Percentiles rank a stretch among this genome's conserved stretches.
These are phyloP conservation scores for Phytophthora meadii DNA, from an alignment of 352 stramenopile genomes.

Conservation along the genomic window DNA sequence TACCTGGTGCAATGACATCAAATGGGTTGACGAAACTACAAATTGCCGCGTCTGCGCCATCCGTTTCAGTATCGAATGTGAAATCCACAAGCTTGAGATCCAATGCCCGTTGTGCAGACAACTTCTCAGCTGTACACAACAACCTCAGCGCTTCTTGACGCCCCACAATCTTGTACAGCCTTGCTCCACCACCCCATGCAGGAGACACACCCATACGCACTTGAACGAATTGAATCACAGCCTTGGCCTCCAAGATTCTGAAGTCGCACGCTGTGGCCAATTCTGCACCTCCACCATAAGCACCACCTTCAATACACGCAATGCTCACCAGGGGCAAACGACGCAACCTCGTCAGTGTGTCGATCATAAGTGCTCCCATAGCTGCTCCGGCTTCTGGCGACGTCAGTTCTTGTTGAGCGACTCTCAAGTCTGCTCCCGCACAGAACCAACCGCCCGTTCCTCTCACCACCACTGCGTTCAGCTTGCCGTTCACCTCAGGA, in stretches of 20 bases:
- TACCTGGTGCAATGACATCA: slow-evolving; percentile 59
- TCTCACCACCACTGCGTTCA: slow-evolving; percentile 72
- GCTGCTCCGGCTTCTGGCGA: slow-evolving; percentile 64
- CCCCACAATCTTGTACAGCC: slow-evolving; percentile 82
- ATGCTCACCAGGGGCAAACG: slow-evolving; percentile 85
- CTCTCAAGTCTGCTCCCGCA: slow-evolving; percentile 79
- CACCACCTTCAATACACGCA: slow-evolving; percentile 77
- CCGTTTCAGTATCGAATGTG: slow-evolving; percentile 48
- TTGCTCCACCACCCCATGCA: slow-evolving; percentile 81
- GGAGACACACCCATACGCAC: slow-evolving; percentile 83
- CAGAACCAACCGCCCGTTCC: slow-evolving; percentile 83
- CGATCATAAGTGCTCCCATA: slow-evolving; percentile 80
- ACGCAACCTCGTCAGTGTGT: slow-evolving; percentile 74
- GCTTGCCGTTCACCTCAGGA: slow-evolving; percentile 48
- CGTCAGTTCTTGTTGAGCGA: slow-evolving; percentile 81
- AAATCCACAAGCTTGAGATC: slow-evolving; percentile 75
- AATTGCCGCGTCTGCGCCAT: slow-evolving; percentile 35
- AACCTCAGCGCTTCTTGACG: slow-evolving; percentile 73
- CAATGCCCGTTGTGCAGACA: slow-evolving; percentile 52
- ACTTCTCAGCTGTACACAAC: slow-evolving; percentile 71
- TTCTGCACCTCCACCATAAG: slow-evolving; percentile 87
- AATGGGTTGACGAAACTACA: slow-evolving; percentile 68
- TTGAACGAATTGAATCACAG: slow-evolving; percentile 89
- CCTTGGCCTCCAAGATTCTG: slow-evolving; percentile 61
- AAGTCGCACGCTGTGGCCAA: slow-evolving; percentile 87